Base-by-base conservation (phyloP, 2,329 filamentous ascomycete species). In the Botrytis aclada region DNA sequence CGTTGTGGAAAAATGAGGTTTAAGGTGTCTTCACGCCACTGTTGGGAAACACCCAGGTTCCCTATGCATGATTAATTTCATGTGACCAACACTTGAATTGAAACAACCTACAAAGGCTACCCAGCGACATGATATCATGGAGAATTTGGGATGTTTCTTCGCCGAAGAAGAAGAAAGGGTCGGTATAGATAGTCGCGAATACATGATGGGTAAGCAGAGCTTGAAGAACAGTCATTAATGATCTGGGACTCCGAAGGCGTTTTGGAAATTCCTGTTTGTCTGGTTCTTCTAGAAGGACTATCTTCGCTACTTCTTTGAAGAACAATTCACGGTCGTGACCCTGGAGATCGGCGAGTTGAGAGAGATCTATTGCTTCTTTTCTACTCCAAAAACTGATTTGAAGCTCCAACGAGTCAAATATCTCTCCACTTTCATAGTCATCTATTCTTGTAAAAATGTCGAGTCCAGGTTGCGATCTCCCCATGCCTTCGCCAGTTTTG, bases 221-320 rank as follows among this genome's bases (percentile, higher is more conserved):
- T 1, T 1, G 7, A 34, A 65, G 41, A 34, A 47, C 1, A 47
- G 0, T 0, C 4, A 1, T 2, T 4, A 39, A 54, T 8, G 1
- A 0, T 18, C 1, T 7, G 1, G 0, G 14, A 0, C 7, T 0
- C 8, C 1, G 32, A 34, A 66, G 34, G 6, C 4, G 2, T 0
- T 7, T 54, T 18, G 32, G 45, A 12, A 47, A 14, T 37, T 66
- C 63, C 3, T 4, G 32, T 29, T 37, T 34, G 1, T 29, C 6
- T 5, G 7, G 2, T 29, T 12, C 64, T 8, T 39, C 45, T 8
- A 66, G 25, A 29, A 39, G 22, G 14, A 54, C 16, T 8, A 66
- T 1, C 54, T 66, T 66, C 9, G 43, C 22, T 7, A 14, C 4
- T n/a, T 66, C 64, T 3, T 8, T 1, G 25, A 66, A 66, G 29